A percentile compares a stretch with the other conserved stretches of the same genome.
Evolutionary conservation across 2,329 filamentous ascomycete genomes (phyloP).

Genomic region (Xylogone sp.): DNA sequence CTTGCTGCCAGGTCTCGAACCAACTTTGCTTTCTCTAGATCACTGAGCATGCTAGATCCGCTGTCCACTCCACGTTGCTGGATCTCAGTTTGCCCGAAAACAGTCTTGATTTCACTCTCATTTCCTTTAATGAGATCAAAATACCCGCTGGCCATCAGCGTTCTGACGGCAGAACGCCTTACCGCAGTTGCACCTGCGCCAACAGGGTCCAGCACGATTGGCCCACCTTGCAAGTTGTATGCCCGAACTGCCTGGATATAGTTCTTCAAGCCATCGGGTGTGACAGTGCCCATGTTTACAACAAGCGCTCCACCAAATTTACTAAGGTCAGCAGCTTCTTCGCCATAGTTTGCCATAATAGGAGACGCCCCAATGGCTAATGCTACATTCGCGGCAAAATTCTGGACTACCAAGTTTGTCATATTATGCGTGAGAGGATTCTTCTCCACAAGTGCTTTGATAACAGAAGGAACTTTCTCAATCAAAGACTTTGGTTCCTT

Average conservation of each 20-base stretch:
- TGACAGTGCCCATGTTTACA: conserved; percentile 93
- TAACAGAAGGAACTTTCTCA: conserved; percentile 33
- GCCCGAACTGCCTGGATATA: conserved; percentile 71
- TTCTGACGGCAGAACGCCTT: conserved; percentile 66
- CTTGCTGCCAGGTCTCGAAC: conserved; percentile 63
- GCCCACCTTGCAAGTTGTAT: conserved; percentile 74
- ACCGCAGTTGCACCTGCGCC: conserved; percentile 80
- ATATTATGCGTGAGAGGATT: conserved; percentile 90
- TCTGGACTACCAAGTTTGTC: conserved; percentile 95
- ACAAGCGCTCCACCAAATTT: conserved; percentile 74
- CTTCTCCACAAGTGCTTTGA: conserved; percentile 56
- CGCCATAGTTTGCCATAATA: conserved; percentile 88
- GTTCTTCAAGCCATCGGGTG: conserved; percentile 66
- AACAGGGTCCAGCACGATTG: conserved; percentile 84
- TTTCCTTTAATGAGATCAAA: conserved; percentile 93
- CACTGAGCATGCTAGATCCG: conserved; percentile 48
- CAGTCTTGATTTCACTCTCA: conserved; percentile 77
- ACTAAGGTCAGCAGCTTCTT: conserved; percentile 79
- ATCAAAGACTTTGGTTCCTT: conserved; percentile 20
- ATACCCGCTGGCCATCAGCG: conserved; percentile 69
- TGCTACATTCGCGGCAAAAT: conserved; percentile 89
- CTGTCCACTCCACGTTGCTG: conserved; percentile 86
- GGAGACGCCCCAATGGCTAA: conserved; percentile 81
- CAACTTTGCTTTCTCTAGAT: conserved; percentile 55
- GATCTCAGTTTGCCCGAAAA: conserved; percentile 53